Evolutionary conservation across 140 eudicot genomes (phyloP).

Genomic region (Cichorium intybus): DNA sequence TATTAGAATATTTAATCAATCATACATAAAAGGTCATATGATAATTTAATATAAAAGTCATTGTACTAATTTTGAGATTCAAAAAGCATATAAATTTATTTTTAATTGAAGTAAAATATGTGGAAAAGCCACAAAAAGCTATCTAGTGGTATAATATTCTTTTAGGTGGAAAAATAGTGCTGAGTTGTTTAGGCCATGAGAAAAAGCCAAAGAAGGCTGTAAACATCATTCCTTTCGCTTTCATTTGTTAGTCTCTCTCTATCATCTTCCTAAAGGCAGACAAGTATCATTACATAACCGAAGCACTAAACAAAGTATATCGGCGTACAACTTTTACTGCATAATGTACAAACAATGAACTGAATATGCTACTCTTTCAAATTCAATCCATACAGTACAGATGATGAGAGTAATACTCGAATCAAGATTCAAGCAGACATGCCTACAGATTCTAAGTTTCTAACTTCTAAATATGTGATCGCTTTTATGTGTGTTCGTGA

Average conservation of each 20-base stretch:
- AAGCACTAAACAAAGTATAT: background rate
- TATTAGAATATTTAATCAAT: background rate
- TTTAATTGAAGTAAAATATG: background rate
- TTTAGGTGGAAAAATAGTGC: background rate
- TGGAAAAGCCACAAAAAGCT: background rate
- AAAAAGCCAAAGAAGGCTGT: conserved; percentile 18
- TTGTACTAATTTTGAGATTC: background rate
- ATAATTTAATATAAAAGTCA: background rate
- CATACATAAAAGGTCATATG: background rate
- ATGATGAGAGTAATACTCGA: background rate
- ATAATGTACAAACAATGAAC: background rate
- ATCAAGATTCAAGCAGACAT: conserved; percentile 8
- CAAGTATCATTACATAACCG: conserved; percentile 17
- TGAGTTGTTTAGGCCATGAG: background rate
- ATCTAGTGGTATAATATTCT: background rate
- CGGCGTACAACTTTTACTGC: background rate
- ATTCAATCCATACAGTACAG: background rate
- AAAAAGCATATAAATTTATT: background rate
- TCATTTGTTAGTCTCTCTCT: conserved; percentile 11
- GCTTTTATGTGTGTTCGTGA: background rate
- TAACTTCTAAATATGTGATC: background rate
- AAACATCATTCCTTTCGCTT: conserved; percentile 17
- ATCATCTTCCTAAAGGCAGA: conserved; percentile 31
- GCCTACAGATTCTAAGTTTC: background rate
- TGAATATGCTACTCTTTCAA: background rate